phyloP scores from a whole-genome alignment of 2,329 filamentous ascomycete species.

The Diaporthe citri region DNA sequence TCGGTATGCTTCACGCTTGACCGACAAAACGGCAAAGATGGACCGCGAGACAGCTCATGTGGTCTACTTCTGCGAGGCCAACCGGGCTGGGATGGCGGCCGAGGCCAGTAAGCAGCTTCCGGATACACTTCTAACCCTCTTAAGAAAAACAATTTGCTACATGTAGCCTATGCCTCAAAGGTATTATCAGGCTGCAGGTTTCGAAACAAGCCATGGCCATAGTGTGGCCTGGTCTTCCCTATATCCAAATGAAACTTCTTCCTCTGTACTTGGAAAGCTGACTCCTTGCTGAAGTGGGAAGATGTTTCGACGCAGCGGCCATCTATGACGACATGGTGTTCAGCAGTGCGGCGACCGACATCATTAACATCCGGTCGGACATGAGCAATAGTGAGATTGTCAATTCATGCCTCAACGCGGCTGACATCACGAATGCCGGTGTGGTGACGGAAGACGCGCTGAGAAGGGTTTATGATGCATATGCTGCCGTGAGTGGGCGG shows the following conservation, averaged over 20 bases:
- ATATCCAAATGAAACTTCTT: too few relatives aligned
- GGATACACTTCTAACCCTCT: too few relatives aligned
- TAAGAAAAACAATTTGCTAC: too few relatives aligned
- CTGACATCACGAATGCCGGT: constrained; percentile 21
- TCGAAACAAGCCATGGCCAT: too few relatives aligned
- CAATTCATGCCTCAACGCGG: constrained; percentile 22
- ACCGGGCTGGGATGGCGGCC: constrained; percentile 20
- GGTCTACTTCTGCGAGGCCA: constrained; percentile 29
- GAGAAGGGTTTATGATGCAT: constrained; percentile 24
- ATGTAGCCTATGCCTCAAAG: too few relatives aligned
- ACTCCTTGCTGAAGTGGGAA: too few relatives aligned
- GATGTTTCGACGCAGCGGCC: constrained; percentile 26
- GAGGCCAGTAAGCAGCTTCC: constrained; percentile 16
- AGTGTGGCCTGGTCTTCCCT: too few relatives aligned
- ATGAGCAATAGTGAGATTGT: constrained; percentile 9
- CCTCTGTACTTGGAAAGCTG: too few relatives aligned
- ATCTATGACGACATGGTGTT: constrained; percentile 34
- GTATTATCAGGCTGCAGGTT: too few relatives aligned
- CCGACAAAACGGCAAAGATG: constrained; percentile 9
- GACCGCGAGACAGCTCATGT: constrained; percentile 15
- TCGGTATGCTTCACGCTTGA: neutral
- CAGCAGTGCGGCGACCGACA: constrained; percentile 21
- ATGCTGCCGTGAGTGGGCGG: neutral
- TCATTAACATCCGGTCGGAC: constrained; percentile 18
- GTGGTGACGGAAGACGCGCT: constrained; percentile 19